phyloP scores from a whole-genome alignment of 306 rosid genomes.

The Purshia tridentata region DNA sequence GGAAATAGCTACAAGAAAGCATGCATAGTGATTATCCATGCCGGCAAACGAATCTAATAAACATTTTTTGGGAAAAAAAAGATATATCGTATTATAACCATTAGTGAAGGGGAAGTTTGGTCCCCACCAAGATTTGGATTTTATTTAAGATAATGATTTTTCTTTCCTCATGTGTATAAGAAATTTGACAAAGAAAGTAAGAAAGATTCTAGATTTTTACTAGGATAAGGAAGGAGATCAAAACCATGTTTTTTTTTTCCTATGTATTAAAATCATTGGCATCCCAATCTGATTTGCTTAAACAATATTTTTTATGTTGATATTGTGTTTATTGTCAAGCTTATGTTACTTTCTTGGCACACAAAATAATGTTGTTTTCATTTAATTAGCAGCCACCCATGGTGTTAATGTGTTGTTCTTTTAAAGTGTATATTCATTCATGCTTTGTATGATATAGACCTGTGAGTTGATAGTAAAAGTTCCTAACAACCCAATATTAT shows the following conservation, averaged over 20 bases:
- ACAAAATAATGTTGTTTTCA: background rate
- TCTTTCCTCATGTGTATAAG: background rate
- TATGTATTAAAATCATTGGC: background rate
- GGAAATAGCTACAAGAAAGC: background rate
- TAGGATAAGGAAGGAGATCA: background rate
- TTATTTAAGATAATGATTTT: conserved; percentile 6
- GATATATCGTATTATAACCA: no score
- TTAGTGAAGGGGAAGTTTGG: no score
- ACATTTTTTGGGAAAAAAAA: conserved; percentile 1
- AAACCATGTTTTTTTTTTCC: background rate
- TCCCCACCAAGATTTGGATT: background rate
- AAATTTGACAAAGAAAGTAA: background rate
- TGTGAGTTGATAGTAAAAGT: no score
- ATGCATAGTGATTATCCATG: background rate
- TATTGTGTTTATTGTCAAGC: no score
- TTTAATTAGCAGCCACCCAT: background rate
- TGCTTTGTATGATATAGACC: background rate
- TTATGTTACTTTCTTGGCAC: no score
- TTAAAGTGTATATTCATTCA: background rate
- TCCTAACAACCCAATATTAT: background rate
- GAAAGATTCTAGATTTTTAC: background rate
- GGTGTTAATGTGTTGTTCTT: background rate
- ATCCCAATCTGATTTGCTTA: no score
- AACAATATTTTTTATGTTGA: no score
- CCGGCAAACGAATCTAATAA: conserved; percentile 2